phyloP scores from a whole-genome alignment of 2,329 filamentous ascomycete species.

The Exophiala spinifera region DNA sequence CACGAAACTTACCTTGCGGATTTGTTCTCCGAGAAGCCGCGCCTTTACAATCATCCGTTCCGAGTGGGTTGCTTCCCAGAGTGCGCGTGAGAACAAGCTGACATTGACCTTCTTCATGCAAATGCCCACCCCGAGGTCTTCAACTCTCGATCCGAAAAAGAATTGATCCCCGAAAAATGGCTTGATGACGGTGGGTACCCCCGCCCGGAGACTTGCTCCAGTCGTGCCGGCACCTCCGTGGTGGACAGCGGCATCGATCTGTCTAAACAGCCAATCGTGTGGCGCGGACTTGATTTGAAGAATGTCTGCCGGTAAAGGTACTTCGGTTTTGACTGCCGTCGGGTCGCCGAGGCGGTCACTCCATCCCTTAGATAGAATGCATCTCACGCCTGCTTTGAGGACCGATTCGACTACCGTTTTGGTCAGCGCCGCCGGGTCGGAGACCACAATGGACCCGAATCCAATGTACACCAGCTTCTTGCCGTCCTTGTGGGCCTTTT shows the following conservation, averaged over 20 bases:
- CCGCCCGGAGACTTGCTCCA: slow-evolving; percentile 84
- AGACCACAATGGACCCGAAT: slow-evolving; percentile 93
- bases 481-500: slow-evolving; percentile 71
- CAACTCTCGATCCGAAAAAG: slow-evolving; percentile 87
- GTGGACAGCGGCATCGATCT: slow-evolving; percentile 91
- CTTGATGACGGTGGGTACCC: slow-evolving; percentile 88
- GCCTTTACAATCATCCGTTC: slow-evolving; percentile 91
- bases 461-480: slow-evolving; percentile 97
- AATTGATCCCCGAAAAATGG: slow-evolving; percentile 98
- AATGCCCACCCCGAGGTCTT: slow-evolving; percentile 89
- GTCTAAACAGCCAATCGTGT: slow-evolving; percentile 93
- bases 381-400: slow-evolving; percentile 84
- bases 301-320: slow-evolving; percentile 74
- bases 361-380: slow-evolving; percentile 95
- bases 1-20: slow-evolving; percentile 65
- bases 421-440: slow-evolving; percentile 82
- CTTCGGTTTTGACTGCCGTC: slow-evolving; percentile 57
- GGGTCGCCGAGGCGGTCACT: slow-evolving; percentile 73
- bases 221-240: slow-evolving; percentile 95
- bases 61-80: slow-evolving; percentile 89
- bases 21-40: slow-evolving; percentile 74
- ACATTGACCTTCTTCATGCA: slow-evolving; percentile 86
- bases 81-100: slow-evolving; percentile 75
- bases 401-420: slow-evolving; percentile 92
- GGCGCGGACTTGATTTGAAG: slow-evolving; percentile 85